A percentile compares a stretch with the other conserved stretches of the same genome.
phyloP scores from a whole-genome alignment of 371 early-diverging fungal genomes.

The Coemansia sp. region DNA sequence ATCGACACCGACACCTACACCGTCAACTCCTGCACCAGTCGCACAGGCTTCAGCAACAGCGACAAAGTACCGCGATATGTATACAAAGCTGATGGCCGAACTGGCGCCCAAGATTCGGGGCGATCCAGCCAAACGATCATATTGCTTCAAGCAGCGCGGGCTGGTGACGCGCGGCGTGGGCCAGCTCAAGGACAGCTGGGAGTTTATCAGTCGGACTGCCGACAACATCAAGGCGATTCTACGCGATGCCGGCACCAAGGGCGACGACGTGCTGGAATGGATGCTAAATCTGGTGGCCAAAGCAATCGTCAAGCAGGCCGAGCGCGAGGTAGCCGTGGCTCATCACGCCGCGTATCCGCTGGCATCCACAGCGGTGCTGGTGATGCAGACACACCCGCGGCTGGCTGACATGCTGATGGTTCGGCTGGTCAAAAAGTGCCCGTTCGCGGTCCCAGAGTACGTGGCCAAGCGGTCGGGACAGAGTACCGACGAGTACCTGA shows the following conservation, averaged over 20 bases:
- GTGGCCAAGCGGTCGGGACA: constrained; percentile 39
- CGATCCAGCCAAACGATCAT: constrained; percentile 8
- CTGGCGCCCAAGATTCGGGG: constrained; percentile 17
- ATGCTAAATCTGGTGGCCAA: constrained; percentile 71
- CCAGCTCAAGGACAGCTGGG: constrained; percentile 56
- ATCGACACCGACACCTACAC: no score
- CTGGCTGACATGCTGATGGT: constrained; percentile 71
- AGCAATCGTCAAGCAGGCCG: constrained; percentile 71
- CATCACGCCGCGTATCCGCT: constrained; percentile 67
- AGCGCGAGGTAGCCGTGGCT: constrained; percentile 68
- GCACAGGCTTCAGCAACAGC: constrained; percentile 12
- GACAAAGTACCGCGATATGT: constrained; percentile 31
- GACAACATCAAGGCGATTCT: constrained; percentile 50
- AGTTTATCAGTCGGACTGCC: constrained; percentile 56
- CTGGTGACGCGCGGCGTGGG: constrained; percentile 54
- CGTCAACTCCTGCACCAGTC: no score
- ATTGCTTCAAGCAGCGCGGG: constrained; percentile 42
- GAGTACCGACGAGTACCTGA: constrained; percentile 46
- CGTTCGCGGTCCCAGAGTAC: constrained; percentile 73
- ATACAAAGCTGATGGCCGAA: constrained; percentile 26
- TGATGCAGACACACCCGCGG: constrained; percentile 60
- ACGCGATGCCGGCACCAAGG: constrained; percentile 29
- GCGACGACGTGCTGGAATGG: constrained; percentile 54
- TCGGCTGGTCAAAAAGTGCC: constrained; percentile 75
- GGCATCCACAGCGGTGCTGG: constrained; percentile 65